Conservation (phyloP, 352 stramenopile genomes). For the Aphanomyces astaci region DNA sequence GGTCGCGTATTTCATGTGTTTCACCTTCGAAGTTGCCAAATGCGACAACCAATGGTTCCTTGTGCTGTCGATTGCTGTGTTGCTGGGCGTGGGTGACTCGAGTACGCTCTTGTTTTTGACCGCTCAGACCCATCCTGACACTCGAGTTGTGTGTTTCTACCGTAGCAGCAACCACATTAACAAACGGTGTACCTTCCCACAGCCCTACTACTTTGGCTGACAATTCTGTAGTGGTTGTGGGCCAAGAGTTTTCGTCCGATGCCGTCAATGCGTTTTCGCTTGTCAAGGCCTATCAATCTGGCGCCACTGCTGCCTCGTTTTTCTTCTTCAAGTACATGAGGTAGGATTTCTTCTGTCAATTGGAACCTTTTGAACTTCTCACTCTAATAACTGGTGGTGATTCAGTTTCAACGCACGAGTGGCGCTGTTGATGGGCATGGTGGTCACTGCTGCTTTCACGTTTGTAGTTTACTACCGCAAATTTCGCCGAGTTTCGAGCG, state of each 20-base stretch:
- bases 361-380: too few relatives aligned
- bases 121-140: too few relatives aligned
- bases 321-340: conserved; percentile 12
- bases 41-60: conserved; percentile 17
- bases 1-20: not conserved
- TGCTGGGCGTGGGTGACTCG: conserved; percentile 13
- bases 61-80: not conserved
- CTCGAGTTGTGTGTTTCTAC: too few relatives aligned
- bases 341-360: not conserved
- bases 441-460: not conserved
- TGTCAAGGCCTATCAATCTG: conserved; percentile 14
- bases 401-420: not conserved
- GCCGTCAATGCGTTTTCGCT: conserved; percentile 17
- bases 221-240: conserved; percentile 1
- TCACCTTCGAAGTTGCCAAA: not conserved
- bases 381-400: too few relatives aligned
- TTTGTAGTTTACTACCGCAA: not conserved
- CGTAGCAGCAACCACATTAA: conserved; percentile 7
- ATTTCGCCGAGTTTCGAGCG: not conserved
- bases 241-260: conserved; percentile 21
- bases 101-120: too few relatives aligned
- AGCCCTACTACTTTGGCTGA: too few relatives aligned
- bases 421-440: not conserved
- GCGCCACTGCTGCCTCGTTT: not conserved
- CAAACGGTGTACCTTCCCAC: too few relatives aligned